Evolutionary conservation across 2,329 filamentous ascomycete genomes (phyloP).

Genomic region (Gnomoniopsis smithogilvyi): DNA sequence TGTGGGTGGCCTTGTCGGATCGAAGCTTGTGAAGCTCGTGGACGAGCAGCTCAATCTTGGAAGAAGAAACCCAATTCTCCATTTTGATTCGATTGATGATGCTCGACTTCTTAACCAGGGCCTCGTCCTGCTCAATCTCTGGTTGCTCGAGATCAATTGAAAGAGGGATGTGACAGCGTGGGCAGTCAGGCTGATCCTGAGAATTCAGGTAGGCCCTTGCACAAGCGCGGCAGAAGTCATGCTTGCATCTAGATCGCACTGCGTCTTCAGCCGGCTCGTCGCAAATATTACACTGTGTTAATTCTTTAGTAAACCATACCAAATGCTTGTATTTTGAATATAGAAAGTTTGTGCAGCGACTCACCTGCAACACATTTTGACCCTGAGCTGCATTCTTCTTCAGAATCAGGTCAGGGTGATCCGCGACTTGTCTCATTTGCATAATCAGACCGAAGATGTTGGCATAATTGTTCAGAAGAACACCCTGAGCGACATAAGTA

Average conservation of each 20-base stretch:
- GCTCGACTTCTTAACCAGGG: slow-evolving; percentile 84
- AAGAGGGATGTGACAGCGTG: slow-evolving; percentile 85
- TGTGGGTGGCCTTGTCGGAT: slow-evolving; percentile 88
- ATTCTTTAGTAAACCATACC: not conserved
- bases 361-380: slow-evolving; percentile 69
- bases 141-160: slow-evolving; percentile 93
- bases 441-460: slow-evolving; percentile 99
- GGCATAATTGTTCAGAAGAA: slow-evolving; percentile 95
- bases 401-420: slow-evolving; percentile 90
- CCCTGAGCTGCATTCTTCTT: slow-evolving; percentile 84
- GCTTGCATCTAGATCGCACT: slow-evolving; percentile 85
- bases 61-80: slow-evolving; percentile 97
- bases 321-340: not conserved
- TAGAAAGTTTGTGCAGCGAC: not conserved
- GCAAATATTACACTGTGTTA: slow-evolving; percentile 77
- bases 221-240: slow-evolving; percentile 85
- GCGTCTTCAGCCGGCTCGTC: slow-evolving; percentile 95
- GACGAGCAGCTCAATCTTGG: slow-evolving; percentile 94
- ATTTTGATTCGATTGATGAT: slow-evolving; percentile 99
- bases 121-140: slow-evolving; percentile 89
- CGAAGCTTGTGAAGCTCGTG: slow-evolving; percentile 91
- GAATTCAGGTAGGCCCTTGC: slow-evolving; percentile 78
- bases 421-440: slow-evolving; percentile 98
- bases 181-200: slow-evolving; percentile 76
- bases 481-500: slow-evolving; percentile 90